A percentile compares a stretch with the other conserved stretches of the same genome.
Conservation (phyloP, 305 asterid species). For the Stenogyne calaminthoides region DNA sequence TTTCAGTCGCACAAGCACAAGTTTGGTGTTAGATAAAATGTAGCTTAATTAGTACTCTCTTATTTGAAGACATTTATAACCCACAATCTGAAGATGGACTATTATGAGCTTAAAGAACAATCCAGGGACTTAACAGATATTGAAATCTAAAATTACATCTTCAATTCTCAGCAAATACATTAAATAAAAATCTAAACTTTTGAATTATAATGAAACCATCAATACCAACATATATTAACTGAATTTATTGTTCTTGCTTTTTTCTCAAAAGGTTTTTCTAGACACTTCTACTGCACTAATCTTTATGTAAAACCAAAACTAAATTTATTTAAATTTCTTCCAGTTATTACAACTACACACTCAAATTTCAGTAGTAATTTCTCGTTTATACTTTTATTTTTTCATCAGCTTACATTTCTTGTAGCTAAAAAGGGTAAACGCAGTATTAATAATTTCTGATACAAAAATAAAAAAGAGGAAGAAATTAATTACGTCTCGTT, state of each 20-base stretch:
- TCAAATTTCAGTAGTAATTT: background rate
- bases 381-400: too few relatives aligned
- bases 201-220: background rate
- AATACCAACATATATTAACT: slow-evolving; percentile 5
- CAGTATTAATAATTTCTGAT: too few relatives aligned
- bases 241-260: slow-evolving; percentile 7
- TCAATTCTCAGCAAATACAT: background rate
- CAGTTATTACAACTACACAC: slow-evolving; percentile 3
- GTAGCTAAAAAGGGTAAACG: background rate
- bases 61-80: too few relatives aligned
- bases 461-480: too few relatives aligned
- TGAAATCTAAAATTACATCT: background rate
- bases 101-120: too few relatives aligned
- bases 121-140: too few relatives aligned
- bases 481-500: background rate
- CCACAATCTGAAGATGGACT: too few relatives aligned
- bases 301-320: background rate
- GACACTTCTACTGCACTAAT: background rate
- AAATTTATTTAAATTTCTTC: background rate
- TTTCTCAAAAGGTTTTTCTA: too few relatives aligned
- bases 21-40: too few relatives aligned
- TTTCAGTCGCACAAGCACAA: background rate
- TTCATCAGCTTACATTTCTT: background rate
- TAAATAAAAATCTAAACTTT: background rate
- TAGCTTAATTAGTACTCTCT: too few relatives aligned